These are phyloP conservation scores for Diplocarpon rosae DNA, from an alignment of 2,329 filamentous ascomycete species.

Conservation along the genomic window DNA sequence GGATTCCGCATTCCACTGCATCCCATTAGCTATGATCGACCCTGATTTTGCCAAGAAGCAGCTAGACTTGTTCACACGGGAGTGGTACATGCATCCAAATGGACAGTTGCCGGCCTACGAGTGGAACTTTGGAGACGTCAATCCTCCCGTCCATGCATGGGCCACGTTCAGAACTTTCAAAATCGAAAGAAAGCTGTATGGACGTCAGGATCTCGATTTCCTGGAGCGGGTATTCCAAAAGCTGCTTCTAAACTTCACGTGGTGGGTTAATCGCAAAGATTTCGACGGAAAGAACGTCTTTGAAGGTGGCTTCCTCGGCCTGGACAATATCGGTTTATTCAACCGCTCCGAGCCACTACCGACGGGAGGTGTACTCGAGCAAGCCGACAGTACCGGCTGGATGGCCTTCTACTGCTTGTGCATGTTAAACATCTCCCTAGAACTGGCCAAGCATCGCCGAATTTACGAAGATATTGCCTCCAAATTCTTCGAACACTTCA, in stretches of 20 bases:
- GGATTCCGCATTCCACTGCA: slow-evolving; percentile 96
- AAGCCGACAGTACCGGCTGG: slow-evolving; percentile 96
- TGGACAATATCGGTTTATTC: slow-evolving; percentile 96
- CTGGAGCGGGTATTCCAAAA: slow-evolving; percentile 96
- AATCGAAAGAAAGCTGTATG: slow-evolving; percentile 95
- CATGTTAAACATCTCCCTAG: slow-evolving; percentile 94
- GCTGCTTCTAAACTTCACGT: slow-evolving; percentile 89
- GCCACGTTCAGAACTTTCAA: slow-evolving; percentile 93
- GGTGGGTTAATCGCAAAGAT: slow-evolving; percentile 98
- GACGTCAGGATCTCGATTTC: slow-evolving; percentile 88
- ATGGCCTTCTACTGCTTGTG: slow-evolving; percentile 96
- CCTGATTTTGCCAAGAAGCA: slow-evolving; percentile 98
- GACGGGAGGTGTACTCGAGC: slow-evolving; percentile 85
- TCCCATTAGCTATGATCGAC: slow-evolving; percentile 92
- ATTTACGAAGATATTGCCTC: slow-evolving; percentile 96
- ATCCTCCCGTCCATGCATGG: slow-evolving; percentile 94
- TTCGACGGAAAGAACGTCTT: slow-evolving; percentile 93
- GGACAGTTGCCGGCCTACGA: slow-evolving; percentile 87
- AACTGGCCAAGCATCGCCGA: slow-evolving; percentile 87
- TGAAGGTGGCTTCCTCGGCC: slow-evolving; percentile 86
- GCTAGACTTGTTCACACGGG: slow-evolving; percentile 85
- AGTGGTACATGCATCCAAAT: slow-evolving; percentile 99
- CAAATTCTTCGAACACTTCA: slow-evolving; percentile 98
- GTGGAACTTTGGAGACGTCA: slow-evolving; percentile 97
- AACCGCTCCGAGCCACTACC: slow-evolving; percentile 92